These are phyloP conservation scores for Sarcocystis neurona DNA, from an alignment of 169 alveolate genomes.

Conservation along the genomic window DNA sequence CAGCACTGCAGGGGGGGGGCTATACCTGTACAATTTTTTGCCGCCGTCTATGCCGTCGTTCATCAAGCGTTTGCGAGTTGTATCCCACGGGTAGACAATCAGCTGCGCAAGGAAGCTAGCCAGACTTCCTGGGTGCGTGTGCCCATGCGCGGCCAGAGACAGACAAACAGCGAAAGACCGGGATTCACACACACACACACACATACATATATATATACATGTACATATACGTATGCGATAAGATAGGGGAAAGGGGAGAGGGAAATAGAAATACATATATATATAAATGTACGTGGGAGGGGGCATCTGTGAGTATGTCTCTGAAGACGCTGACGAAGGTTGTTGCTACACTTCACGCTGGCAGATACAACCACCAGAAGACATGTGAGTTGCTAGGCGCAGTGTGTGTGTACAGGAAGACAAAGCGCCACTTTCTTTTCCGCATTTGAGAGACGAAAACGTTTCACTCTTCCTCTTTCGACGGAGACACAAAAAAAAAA, in stretches of 20 bases:
- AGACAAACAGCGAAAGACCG: background rate
- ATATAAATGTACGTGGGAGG: background rate
- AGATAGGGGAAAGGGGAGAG: background rate
- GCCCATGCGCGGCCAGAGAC: too few relatives aligned
- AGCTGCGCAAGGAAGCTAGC: conserved; percentile 69
- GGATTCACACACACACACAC: background rate
- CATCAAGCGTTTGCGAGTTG: conserved; percentile 87
- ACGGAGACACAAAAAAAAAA: too few relatives aligned
- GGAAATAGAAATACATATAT: background rate
- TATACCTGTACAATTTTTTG: conserved; percentile 74
- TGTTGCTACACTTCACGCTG: background rate
- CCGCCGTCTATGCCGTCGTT: conserved; percentile 83
- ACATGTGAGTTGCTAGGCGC: too few relatives aligned
- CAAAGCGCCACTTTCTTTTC: too few relatives aligned
- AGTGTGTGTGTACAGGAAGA: too few relatives aligned
- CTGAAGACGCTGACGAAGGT: background rate
- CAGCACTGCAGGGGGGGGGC: too few relatives aligned
- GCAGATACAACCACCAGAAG: too few relatives aligned
- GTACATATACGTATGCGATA: background rate
- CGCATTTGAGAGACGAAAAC: too few relatives aligned
- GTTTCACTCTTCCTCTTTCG: too few relatives aligned
- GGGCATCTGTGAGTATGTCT: background rate
- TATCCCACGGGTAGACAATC: conserved; percentile 80
- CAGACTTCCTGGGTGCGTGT: conserved; percentile 64
- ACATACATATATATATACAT: background rate